Conservation (phyloP, 805 yeast genomes). For the Brettanomyces nanus region DNA sequence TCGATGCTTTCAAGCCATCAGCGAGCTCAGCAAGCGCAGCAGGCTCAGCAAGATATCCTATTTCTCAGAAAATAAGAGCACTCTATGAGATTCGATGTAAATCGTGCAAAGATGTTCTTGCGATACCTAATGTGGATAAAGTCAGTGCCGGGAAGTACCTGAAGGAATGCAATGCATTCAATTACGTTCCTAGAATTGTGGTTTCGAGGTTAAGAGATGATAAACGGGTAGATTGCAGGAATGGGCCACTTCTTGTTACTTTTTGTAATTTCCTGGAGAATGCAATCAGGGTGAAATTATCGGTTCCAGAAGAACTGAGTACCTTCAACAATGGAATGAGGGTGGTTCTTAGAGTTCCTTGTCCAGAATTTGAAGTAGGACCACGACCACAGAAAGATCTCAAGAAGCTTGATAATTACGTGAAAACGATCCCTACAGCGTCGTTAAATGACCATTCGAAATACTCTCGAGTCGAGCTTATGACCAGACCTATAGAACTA, state of each 20-base stretch:
- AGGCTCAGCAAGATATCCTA: no score
- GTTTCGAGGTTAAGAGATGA: background rate
- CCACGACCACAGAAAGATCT: background rate
- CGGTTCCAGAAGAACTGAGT: slow-evolving; percentile 10
- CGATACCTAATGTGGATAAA: background rate
- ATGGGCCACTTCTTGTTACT: slow-evolving; percentile 1
- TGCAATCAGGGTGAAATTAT: slow-evolving; percentile 8
- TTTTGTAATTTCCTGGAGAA: slow-evolving; percentile 11
- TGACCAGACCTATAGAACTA: slow-evolving; percentile 16
- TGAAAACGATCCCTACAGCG: slow-evolving; percentile 24
- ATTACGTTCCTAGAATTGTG: background rate
- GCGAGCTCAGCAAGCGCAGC: no score
- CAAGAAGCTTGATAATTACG: slow-evolving; percentile 8
- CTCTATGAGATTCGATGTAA: slow-evolving; percentile 1
- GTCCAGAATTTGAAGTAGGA: slow-evolving; percentile 13
- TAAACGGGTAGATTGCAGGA: background rate
- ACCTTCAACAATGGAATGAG: background rate
- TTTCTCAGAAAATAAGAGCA: no score
- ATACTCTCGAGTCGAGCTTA: slow-evolving; percentile 23
- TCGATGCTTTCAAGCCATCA: no score
- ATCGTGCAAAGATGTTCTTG: background rate
- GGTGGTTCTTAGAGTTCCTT: slow-evolving; percentile 12
- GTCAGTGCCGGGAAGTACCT: no score
- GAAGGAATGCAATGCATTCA: background rate
- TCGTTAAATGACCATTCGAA: slow-evolving; percentile 21